Evolutionary conservation across 2,329 filamentous ascomycete species (phyloP), one percentile per base, ranked within the genome.

Genomic region (Colletotrichum euphorbiae): DNA sequence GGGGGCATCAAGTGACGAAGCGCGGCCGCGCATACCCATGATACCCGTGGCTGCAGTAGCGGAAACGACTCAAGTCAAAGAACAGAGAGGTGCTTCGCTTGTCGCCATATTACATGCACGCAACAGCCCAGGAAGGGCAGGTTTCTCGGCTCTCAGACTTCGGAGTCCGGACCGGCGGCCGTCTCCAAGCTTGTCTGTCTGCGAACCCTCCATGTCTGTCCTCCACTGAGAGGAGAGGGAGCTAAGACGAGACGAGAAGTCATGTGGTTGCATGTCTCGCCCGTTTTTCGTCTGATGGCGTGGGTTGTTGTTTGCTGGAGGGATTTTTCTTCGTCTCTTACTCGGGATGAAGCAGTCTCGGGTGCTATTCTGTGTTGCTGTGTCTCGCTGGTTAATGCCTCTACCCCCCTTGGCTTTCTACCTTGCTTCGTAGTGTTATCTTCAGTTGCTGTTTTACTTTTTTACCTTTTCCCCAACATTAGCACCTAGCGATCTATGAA

Each of bases 191-290:
- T 28, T 28, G 54, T 51, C 8, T 42, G 24, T 38, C 46, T 21
- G 48, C 36, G 46, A 62, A 50, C 60, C 63, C 33, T 54, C 55
- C 55, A 46, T 58, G 55, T 46, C 55, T 19, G 40, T 46, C 55
- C 40, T 58, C 55, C 55, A 58, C 55, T 62, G 3, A 38, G 36
- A 38, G 36, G 2, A 15, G 48, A n/a, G 31, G 31, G 19, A 46
- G n/a, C 31, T 40, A 3, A 38, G 54, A 58, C 43, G 6, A 40
- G 6, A 19, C 31, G 43, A 51, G 15, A 50, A 55, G 58, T 67
- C 50, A 67, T 56, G 58, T 12, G 58, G 36, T 62, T 59, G 43
- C 58, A 62, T 62, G 63, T 62, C 63, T 67, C 51, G 58, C 58
- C 58, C 28, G 58, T 45, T 56, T 50, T 55, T 55, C 48, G 40